phyloP scores from a whole-genome alignment of 768 basidiomycete species.

The Tylopilus intermedius region DNA sequence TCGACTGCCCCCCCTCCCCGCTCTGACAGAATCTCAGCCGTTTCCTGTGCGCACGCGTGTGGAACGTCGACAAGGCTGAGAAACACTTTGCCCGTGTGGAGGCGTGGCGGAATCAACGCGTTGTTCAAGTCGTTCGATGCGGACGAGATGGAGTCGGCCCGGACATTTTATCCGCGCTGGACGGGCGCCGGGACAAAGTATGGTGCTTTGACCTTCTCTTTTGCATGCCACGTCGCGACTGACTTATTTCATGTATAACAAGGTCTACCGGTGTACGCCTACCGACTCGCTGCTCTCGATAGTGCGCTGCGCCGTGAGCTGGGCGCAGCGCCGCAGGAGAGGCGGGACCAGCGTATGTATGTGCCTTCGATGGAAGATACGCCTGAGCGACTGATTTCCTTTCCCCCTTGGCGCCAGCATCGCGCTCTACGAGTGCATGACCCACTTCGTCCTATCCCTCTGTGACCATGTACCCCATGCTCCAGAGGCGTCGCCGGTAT shows the following conservation, averaged over 20 bases:
- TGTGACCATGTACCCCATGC: slow-evolving; percentile 58
- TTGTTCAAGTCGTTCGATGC: slow-evolving; percentile 56
- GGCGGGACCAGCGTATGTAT: slow-evolving; percentile 68
- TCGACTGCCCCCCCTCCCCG: background rate
- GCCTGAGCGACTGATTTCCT: background rate
- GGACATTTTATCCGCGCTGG: slow-evolving; percentile 74
- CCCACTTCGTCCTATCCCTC: slow-evolving; percentile 57
- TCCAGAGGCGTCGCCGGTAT: slow-evolving; percentile 50
- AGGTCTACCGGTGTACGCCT: slow-evolving; percentile 74
- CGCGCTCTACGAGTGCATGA: slow-evolving; percentile 63
- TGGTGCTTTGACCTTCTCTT: background rate
- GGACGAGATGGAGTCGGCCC: slow-evolving; percentile 55
- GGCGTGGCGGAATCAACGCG: slow-evolving; percentile 60
- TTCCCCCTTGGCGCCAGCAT: slow-evolving; percentile 37
- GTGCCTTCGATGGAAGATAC: slow-evolving; percentile 20
- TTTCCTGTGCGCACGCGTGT: slow-evolving; percentile 76
- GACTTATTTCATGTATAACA: slow-evolving; percentile 33
- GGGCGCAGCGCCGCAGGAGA: slow-evolving; percentile 44
- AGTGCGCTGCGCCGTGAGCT: slow-evolving; percentile 54
- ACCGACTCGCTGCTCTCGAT: slow-evolving; percentile 58
- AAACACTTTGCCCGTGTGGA: slow-evolving; percentile 67
- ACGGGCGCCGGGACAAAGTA: slow-evolving; percentile 73
- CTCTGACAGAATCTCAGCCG: slow-evolving; percentile 42
- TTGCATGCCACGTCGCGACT: background rate
- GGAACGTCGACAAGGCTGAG: slow-evolving; percentile 56